These are phyloP conservation scores for Macrolepiota dolichaula DNA, from an alignment of 768 basidiomycete species.

Conservation along the genomic window DNA sequence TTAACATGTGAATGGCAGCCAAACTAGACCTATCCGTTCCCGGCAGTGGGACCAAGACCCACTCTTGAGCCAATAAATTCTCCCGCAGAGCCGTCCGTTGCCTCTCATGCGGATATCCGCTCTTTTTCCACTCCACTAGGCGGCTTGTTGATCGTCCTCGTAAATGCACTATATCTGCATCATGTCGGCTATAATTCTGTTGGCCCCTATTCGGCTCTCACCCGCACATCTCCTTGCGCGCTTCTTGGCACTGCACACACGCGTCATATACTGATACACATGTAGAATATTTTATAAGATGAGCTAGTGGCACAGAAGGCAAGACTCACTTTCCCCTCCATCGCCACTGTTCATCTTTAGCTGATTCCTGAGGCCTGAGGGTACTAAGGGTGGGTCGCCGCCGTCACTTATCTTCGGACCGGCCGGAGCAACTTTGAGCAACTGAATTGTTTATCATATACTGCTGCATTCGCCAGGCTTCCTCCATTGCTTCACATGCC, in stretches of 20 bases:
- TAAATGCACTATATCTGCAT: background rate
- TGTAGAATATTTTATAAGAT: too few relatives aligned
- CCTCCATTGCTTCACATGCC: too few relatives aligned
- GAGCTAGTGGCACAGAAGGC: background rate
- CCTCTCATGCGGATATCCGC: slow-evolving; percentile 21
- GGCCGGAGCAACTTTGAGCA: background rate
- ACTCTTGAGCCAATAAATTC: slow-evolving; percentile 18
- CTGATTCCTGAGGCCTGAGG: too few relatives aligned
- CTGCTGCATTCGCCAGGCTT: background rate
- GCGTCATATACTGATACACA: too few relatives aligned
- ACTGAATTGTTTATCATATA: background rate
- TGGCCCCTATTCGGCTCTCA: background rate
- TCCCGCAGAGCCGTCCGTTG: slow-evolving; percentile 12
- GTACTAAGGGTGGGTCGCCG: background rate
- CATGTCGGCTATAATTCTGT: background rate
- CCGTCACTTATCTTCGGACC: background rate
- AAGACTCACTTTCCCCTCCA: background rate
- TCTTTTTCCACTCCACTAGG: slow-evolving; percentile 20
- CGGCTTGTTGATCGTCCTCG: background rate
- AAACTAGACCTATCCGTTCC: slow-evolving; percentile 11
- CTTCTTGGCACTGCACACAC: background rate
- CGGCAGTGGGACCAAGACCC: slow-evolving; percentile 17
- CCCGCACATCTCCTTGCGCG: slow-evolving; percentile 17
- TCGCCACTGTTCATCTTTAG: background rate
- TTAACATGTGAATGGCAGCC: slow-evolving; percentile 27